A percentile compares a stretch with the other conserved stretches of the same genome.
These are phyloP conservation scores for Rhynchospora pubera DNA, from an alignment of 176 grass and related monocot species.

Conservation along the genomic window DNA sequence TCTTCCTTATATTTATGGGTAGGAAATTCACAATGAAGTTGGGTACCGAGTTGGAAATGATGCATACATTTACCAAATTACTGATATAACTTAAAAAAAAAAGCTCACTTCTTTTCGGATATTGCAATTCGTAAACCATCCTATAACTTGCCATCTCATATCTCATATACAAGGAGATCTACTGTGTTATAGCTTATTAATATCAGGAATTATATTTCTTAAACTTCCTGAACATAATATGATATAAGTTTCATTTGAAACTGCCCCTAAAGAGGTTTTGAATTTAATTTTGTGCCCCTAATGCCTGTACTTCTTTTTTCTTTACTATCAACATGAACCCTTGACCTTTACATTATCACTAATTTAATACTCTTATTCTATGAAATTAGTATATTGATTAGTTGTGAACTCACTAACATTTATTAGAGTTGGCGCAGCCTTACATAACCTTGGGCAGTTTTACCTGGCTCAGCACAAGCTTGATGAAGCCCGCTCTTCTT, in stretches of 20 bases:
- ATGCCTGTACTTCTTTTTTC: neutral
- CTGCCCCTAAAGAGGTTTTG: neutral
- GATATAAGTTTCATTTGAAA: neutral
- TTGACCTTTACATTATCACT: neutral
- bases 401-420: neutral
- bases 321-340: neutral
- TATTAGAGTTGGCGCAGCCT: slow-evolving; percentile 62
- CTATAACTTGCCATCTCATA: neutral
- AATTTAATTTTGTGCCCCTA: neutral
- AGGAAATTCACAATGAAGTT: neutral
- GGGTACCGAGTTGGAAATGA: neutral
- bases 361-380: neutral
- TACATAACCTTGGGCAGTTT: slow-evolving; percentile 70
- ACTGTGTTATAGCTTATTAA: neutral
- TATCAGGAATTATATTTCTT: neutral
- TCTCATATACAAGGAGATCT: too few relatives aligned
- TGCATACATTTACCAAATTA: neutral
- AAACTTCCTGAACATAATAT: neutral
- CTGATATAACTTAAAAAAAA: neutral
- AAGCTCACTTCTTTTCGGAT: neutral
- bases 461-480: slow-evolving; percentile 64
- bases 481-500: slow-evolving; percentile 65
- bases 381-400: neutral
- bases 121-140: neutral
- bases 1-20: neutral